Evolutionary conservation across 805 yeast species (phyloP).

Genomic region (Yamadazyma insecticola): DNA sequence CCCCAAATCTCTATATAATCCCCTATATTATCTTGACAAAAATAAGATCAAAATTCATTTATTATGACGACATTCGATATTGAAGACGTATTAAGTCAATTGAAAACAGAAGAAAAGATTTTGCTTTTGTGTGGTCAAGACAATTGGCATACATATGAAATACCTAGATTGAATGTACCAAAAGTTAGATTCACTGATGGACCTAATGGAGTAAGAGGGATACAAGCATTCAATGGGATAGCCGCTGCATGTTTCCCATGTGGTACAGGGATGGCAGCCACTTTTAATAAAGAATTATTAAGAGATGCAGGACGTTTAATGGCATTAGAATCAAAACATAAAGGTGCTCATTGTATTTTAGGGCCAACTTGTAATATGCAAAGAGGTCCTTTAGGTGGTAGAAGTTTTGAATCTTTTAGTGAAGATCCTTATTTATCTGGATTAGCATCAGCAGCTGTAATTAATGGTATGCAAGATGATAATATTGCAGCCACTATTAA

Average conservation of each 20-base stretch:
- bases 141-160: conserved; percentile 46
- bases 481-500: conserved; percentile 29
- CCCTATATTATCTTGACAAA: too few species aligned
- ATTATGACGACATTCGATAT: conserved; percentile 10
- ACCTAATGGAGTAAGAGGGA: conserved; percentile 31
- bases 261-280: conserved; percentile 29
- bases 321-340: conserved; percentile 28
- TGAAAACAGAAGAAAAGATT: conserved; percentile 23
- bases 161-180: conserved; percentile 40
- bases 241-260: conserved; percentile 32
- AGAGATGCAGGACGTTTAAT: conserved; percentile 25
- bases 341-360: conserved; percentile 25
- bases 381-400: conserved; percentile 31
- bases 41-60: too few species aligned
- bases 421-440: conserved; percentile 31
- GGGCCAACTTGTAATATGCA: conserved; percentile 32
- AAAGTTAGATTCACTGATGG: conserved; percentile 39
- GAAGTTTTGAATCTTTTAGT: conserved; percentile 30
- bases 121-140: conserved; percentile 32
- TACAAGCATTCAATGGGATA: conserved; percentile 21
- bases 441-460: conserved; percentile 19
- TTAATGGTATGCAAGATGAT: conserved; percentile 25
- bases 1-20: too few species aligned
- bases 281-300: conserved; percentile 32
- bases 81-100: conserved; percentile 17